Conservation (phyloP, 768 basidiomycete genomes). For the Xerocomellus chrysenteron region DNA sequence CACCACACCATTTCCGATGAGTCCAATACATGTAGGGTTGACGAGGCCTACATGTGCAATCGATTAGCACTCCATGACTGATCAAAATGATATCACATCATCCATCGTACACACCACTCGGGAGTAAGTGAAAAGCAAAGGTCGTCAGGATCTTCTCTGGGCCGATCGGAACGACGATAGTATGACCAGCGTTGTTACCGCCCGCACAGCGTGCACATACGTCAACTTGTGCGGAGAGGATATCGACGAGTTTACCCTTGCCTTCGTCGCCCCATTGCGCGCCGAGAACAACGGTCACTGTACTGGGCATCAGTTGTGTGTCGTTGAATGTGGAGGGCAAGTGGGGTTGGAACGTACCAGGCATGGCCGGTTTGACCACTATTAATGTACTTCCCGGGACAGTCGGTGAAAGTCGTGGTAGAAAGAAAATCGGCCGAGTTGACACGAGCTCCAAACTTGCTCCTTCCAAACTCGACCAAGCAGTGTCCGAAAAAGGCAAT, state of each 20-base stretch:
- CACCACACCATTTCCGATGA: constrained; percentile 96
- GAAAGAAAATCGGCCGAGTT: constrained; percentile 4
- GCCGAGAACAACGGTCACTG: constrained; percentile 77
- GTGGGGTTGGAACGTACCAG: constrained; percentile 14
- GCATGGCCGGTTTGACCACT: constrained; percentile 14
- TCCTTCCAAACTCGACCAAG: neutral
- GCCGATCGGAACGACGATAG: constrained; percentile 81
- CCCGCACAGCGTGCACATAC: constrained; percentile 96
- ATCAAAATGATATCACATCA: neutral
- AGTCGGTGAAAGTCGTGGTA: constrained; percentile 12
- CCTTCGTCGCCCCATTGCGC: constrained; percentile 94
- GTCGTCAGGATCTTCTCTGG: constrained; percentile 73
- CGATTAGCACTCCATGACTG: neutral
- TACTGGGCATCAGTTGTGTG: constrained; percentile 4
- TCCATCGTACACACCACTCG: constrained; percentile 60
- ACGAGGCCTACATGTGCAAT: constrained; percentile 15
- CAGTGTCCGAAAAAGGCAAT: constrained; percentile 18
- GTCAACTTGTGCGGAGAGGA: constrained; percentile 86
- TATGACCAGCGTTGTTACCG: constrained; percentile 99
- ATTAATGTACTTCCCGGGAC: neutral
- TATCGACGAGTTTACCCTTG: constrained; percentile 96
- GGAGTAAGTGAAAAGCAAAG: constrained; percentile 94
- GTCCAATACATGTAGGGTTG: constrained; percentile 63
- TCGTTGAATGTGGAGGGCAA: neutral
- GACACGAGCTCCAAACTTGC: neutral